Percentiles rank a stretch among this genome's conserved stretches.
Conservation (phyloP, 2,329 filamentous ascomycete genomes). For the Graphiopsis chlorocephala region DNA sequence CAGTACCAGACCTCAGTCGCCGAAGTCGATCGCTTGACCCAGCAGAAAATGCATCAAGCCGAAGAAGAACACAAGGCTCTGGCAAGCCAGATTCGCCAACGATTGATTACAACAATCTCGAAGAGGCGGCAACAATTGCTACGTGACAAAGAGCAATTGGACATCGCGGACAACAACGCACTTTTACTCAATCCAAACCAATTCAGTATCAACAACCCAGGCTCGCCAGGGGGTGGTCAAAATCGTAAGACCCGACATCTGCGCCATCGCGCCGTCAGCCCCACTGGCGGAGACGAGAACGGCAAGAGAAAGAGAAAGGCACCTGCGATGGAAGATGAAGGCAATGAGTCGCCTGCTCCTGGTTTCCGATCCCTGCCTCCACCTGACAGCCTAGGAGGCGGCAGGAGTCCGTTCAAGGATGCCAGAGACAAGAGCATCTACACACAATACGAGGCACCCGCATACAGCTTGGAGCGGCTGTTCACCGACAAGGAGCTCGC, state of each 20-base stretch:
- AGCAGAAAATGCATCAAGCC: constrained; percentile 60
- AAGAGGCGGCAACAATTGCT: constrained; percentile 57
- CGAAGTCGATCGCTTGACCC: constrained; percentile 55
- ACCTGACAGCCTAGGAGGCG: constrained; percentile 45
- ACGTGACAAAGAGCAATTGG: constrained; percentile 65
- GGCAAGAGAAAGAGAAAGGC: constrained; percentile 59
- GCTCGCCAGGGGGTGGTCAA: constrained; percentile 59
- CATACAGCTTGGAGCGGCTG: constrained; percentile 61
- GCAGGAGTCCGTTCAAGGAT: constrained; percentile 50
- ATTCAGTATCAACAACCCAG: constrained; percentile 64
- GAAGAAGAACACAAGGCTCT: constrained; percentile 62
- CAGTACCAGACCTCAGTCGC: constrained; percentile 56
- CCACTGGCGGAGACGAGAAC: constrained; percentile 41
- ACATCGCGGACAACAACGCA: constrained; percentile 64
- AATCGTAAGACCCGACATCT: constrained; percentile 63
- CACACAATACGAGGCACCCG: constrained; percentile 56
- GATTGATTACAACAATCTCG: constrained; percentile 57
- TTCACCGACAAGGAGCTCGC: constrained; percentile 67
- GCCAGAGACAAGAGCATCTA: constrained; percentile 52
- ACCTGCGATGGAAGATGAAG: constrained; percentile 54
- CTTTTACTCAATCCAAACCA: constrained; percentile 64
- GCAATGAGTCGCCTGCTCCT: constrained; percentile 57
- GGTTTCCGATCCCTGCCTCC: constrained; percentile 40
- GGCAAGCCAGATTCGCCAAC: constrained; percentile 58
- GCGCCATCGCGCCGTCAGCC: constrained; percentile 46